Base-by-base conservation (phyloP, 805 yeast genomes). In the Schwanniomyces sp. region DNA sequence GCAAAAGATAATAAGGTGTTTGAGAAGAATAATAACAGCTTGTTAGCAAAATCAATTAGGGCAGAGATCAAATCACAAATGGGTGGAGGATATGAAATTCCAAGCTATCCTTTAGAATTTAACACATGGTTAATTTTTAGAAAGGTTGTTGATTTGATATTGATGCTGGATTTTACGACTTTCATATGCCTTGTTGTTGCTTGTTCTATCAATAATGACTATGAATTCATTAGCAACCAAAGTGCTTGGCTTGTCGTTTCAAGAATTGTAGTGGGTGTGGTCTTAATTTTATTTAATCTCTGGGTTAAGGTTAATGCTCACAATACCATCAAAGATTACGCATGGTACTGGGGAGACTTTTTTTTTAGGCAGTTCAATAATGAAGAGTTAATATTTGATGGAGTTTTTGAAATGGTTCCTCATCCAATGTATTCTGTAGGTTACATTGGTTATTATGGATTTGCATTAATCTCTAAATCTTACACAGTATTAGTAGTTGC, bases 281-380 rank as follows among this genome's bases (percentile, higher is more conserved):
- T 69, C 5, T 75, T 88, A 55, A 82, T 88, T 50, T 49, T 86
- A 16, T 86, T 89, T 71, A 88, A 88, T 60, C 72, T 86, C 26
- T 86, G 94, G 91, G 96, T 88, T 41, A 88, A 88, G 63, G 69
- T 88, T 21, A 91, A 89, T 63, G 96, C 96, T 29, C 96, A 88
- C 63, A 78, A 91, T 54, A 91, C 88, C 16, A 91, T 88, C 49
- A 88, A 88, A 63, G 96, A 88, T 61, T 88, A 84, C 62, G 96
- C 96, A 9, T 88, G 96, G 96, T 88, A 88, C 66, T 88, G 96
- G 96, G 96, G 96, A 25, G 96, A 89, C 66, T 88, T 88, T 69
- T 88, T 88, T 76, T 88, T 88, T 69, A 72, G 90, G 46, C 87
- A 86, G 61, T 69, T 72, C 53, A 73, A 72, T 54, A 81, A 80